These are phyloP conservation scores for Pseudisothecium myosuroides DNA, from an alignment of 225 moss, liverwort and hornwort species.

Conservation along the genomic window DNA sequence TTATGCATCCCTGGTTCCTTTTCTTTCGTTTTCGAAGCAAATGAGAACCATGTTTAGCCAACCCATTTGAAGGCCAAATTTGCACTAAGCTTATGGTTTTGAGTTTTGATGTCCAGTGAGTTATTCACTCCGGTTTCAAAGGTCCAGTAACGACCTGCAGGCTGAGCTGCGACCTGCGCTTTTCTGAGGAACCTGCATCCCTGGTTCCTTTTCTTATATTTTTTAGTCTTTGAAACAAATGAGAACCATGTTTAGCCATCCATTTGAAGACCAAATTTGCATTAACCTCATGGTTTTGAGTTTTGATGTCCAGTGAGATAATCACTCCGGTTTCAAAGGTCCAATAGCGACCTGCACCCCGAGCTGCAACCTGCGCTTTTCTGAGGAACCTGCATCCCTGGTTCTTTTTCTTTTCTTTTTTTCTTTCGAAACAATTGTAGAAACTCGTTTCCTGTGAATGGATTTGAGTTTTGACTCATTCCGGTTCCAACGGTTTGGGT, in stretches of 20 bases:
- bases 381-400: no score
- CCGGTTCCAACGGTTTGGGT: background rate
- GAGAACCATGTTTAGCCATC: background rate
- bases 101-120: background rate
- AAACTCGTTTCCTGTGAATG: background rate
- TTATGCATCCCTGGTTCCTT: background rate
- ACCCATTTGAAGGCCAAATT: background rate
- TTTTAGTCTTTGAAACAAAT: background rate
- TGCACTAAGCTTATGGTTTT: background rate
- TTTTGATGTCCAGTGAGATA: no score
- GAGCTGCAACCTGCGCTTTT: no score
- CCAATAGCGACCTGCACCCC: no score
- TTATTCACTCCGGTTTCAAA: background rate
- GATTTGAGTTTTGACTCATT: background rate
- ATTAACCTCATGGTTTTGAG: background rate
- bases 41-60: background rate
- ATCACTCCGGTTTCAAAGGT: no score
- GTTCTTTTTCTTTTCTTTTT: no score
- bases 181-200: background rate
- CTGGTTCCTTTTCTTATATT: background rate
- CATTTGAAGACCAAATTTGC: no score
- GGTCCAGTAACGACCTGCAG: background rate
- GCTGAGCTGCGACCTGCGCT: background rate
- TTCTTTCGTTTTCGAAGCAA: background rate
- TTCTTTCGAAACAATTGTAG: no score